Evolutionary conservation across 208 protist species (phyloP), one percentile per base, ranked within the genome.

Genomic region (Trypanosoma avium): DNA sequence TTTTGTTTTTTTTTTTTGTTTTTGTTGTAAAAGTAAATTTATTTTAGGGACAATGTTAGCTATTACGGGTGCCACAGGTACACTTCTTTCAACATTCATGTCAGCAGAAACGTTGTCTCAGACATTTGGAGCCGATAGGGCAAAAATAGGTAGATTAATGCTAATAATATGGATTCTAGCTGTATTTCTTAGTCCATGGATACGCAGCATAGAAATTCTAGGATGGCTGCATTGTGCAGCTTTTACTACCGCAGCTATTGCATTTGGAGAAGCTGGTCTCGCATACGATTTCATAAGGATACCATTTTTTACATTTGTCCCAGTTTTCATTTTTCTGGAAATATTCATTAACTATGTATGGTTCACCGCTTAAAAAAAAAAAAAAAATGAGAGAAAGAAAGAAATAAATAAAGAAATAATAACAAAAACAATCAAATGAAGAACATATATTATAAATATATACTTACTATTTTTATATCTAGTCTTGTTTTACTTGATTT

Each of bases 11-110:
- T 29, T 60, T 72, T 38, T 4, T 52, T 46, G 3, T 36, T 57
- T 19, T n/a, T 61, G 17, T 40, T 49, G 17, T 54, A 32, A 49
- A 12, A 49, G 42, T 17, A 24, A 27, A 45, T 8, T 38, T 63
- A 50, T 15, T n/a, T 12, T 53, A 43, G 48, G 24, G 17, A 36
- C 12, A 50, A 78, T 78, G 72, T 30, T 79, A 3, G n/a, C 32
- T 58, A 38, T 67, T 33, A 26, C 77, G 61, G 58, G 35, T 45
- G 50, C 50, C 22, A 47, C 33, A 68, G 65, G 64, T 10, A 92
- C 86, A n/a, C 68, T 89, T 26, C 61, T 60, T 50, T 89, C 82
- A 32, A 77, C 82, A 21, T 92, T 92, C 55, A 87, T 92, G 82
- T 69, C 73, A 10, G 82, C 81, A 21, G 86, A 92, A 60, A 82